Evolutionary conservation across 1,284 basidiomycete genomes (phyloP).

Genomic region (Cryptococcus amylolentus): DNA sequence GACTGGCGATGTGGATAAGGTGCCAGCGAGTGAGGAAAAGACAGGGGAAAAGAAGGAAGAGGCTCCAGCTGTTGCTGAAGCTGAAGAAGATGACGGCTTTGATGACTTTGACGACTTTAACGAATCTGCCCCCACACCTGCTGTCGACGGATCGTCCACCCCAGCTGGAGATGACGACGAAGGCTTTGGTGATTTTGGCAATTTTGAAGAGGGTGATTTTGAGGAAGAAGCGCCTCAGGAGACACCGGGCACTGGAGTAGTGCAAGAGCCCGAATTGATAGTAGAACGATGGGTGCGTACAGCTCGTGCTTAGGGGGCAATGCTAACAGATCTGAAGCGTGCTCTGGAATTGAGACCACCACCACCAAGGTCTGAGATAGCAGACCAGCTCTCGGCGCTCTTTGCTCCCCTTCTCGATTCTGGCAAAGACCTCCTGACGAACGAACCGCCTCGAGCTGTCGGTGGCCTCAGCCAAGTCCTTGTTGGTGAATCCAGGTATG

Average conservation of each 20-base stretch:
- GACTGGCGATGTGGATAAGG: not conserved
- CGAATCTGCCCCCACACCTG: conserved; percentile 10
- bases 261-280: conserved; percentile 5
- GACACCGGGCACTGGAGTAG: not conserved
- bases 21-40: not conserved
- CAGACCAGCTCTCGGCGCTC: conserved; percentile 62
- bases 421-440: conserved; percentile 55
- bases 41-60: not conserved
- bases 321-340: conserved; percentile 49
- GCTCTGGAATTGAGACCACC: conserved; percentile 64
- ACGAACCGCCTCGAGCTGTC: conserved; percentile 71
- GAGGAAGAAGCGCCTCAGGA: conserved; percentile 34
- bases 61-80: not conserved
- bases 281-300: conserved; percentile 16
- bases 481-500: conserved; percentile 63
- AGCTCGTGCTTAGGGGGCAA: not conserved
- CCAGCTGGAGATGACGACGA: conserved; percentile 30
- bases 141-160: conserved; percentile 7
- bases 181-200: conserved; percentile 65
- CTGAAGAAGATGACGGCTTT: conserved; percentile 51
- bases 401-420: conserved; percentile 62
- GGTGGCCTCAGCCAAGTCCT: conserved; percentile 76
- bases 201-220: conserved; percentile 55
- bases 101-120: conserved; percentile 65
- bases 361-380: conserved; percentile 59